phyloP scores from a whole-genome alignment of 331 rosid genomes.

The Pyracantha coccinea region DNA sequence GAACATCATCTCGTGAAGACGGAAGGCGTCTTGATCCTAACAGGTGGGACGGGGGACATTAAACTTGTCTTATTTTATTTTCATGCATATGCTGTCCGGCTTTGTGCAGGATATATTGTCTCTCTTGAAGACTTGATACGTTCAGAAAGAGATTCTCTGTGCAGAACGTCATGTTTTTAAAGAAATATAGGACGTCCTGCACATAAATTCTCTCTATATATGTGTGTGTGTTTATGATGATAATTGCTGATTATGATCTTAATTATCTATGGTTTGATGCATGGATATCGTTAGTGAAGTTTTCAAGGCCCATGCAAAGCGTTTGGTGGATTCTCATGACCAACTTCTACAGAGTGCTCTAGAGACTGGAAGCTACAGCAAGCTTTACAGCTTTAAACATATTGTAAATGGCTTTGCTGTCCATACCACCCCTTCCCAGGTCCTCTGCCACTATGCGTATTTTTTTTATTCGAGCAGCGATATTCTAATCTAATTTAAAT shows the following conservation, averaged over 20 bases:
- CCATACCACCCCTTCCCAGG: conserved; percentile 75
- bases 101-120: neutral
- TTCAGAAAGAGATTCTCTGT: no score
- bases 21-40: conserved; percentile 9
- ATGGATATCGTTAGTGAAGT: conserved; percentile 28
- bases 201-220: neutral
- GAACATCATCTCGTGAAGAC: neutral
- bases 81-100: no score
- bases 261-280: neutral
- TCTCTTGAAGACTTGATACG: neutral
- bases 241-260: neutral
- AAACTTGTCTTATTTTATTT: neutral
- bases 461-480: neutral
- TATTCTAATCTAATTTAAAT: no score
- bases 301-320: conserved; percentile 33
- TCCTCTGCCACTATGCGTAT: conserved; percentile 2
- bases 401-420: conserved; percentile 65
- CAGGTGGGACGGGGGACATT: conserved; percentile 7
- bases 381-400: conserved; percentile 70
- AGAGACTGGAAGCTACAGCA: conserved; percentile 39
- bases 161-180: neutral
- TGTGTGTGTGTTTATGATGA: neutral
- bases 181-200: no score
- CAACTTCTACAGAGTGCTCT: conserved; percentile 40
- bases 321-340: conserved; percentile 51